A percentile compares a stretch with the other conserved stretches of the same genome.
phyloP scores from a whole-genome alignment of 129 eudicot genomes.

The Mikania micrantha region DNA sequence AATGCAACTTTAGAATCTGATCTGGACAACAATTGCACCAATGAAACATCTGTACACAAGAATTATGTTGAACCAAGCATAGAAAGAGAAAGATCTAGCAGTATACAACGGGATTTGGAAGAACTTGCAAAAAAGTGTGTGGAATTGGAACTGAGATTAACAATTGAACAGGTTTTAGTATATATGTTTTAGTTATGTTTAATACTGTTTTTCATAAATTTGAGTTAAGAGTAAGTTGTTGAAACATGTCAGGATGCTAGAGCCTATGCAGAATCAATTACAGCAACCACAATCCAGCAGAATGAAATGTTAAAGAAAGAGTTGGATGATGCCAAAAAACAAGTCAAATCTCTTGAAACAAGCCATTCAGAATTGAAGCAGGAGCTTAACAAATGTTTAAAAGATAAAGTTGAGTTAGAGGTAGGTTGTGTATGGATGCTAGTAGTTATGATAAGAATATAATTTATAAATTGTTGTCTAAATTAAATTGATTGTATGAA shows the following conservation, averaged over 20 bases:
- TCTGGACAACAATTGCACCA: neutral
- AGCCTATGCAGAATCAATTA: slow-evolving; percentile 33
- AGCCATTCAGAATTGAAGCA: slow-evolving; percentile 62
- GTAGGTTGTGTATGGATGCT: slow-evolving; percentile 22
- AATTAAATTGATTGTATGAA: slow-evolving; percentile 15
- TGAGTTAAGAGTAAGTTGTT: slow-evolving; percentile 1
- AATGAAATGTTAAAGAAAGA: slow-evolving; percentile 49
- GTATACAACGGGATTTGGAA: slow-evolving; percentile 61
- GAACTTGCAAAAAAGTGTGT: slow-evolving; percentile 52
- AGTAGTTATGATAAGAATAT: neutral
- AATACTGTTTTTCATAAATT: neutral
- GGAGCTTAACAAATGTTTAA: slow-evolving; percentile 46
- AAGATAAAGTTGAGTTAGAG: slow-evolving; percentile 53
- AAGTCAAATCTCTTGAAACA: slow-evolving; percentile 56
- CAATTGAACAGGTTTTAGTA: slow-evolving; percentile 55
- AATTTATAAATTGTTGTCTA: neutral
- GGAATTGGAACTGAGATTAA: slow-evolving; percentile 57
- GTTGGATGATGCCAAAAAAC: slow-evolving; percentile 41
- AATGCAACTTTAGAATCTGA: slow-evolving; percentile 33
- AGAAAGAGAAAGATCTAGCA: slow-evolving; percentile 44
- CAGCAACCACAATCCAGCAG: slow-evolving; percentile 34
- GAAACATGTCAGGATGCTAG: slow-evolving; percentile 47
- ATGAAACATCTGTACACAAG: neutral
- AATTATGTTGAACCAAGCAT: slow-evolving; percentile 12
- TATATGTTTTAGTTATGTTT: neutral